phyloP scores from a whole-genome alignment of 2,329 filamentous ascomycete species.

The Immersiporthe knoxdaviesiana region DNA sequence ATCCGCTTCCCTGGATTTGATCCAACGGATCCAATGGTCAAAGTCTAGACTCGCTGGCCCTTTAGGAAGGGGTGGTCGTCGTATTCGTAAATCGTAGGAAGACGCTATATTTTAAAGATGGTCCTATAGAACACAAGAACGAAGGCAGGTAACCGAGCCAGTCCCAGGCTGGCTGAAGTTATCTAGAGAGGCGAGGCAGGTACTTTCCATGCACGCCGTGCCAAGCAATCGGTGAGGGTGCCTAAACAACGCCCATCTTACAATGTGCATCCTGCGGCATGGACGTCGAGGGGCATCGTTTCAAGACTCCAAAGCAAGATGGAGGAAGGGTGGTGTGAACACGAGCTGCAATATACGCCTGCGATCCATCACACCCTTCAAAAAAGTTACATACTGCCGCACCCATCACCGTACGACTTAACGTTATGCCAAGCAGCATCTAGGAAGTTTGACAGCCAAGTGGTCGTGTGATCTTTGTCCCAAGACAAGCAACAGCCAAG shows the following conservation, averaged over 20 bases:
- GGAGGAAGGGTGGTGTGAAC: background rate
- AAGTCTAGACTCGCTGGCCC: background rate
- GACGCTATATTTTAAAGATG: background rate
- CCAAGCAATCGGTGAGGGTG: background rate
- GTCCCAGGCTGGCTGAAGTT: background rate
- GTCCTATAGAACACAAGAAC: background rate
- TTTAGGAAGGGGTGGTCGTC: background rate
- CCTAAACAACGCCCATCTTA: background rate
- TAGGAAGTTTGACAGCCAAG: background rate
- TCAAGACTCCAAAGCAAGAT: background rate
- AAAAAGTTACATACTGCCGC: background rate
- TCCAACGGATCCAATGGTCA: background rate
- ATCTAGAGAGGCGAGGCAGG: background rate
- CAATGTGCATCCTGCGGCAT: background rate
- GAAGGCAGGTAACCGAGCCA: background rate
- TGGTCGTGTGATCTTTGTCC: background rate
- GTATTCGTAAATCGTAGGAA: background rate
- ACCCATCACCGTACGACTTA: background rate
- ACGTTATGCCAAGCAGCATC: background rate
- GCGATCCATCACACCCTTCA: background rate
- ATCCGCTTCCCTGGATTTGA: constrained; percentile 10
- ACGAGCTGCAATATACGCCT: background rate
- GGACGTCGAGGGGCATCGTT: background rate
- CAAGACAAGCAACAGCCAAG: constrained; percentile 5
- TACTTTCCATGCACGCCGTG: no score